These are phyloP conservation scores for Aureobasidium sp. DNA, from an alignment of 2,329 filamentous ascomycete genomes.

Conservation along the genomic window DNA sequence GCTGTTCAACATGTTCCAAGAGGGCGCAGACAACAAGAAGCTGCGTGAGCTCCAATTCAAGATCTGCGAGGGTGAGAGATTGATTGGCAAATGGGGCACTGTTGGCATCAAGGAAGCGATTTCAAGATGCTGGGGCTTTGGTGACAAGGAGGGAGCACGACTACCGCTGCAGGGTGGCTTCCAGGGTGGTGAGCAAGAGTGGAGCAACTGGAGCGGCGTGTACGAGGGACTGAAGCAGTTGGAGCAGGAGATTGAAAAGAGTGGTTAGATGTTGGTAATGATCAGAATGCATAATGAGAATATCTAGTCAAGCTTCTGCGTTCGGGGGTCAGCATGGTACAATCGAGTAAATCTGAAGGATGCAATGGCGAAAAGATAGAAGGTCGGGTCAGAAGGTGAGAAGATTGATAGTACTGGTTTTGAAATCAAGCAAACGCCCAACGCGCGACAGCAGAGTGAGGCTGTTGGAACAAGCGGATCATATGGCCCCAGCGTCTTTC, in stretches of 20 bases:
- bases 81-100: conserved; percentile 53
- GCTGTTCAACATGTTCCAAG: conserved; percentile 47
- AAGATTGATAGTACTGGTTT: conserved; percentile 18
- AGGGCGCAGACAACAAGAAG: conserved; percentile 40
- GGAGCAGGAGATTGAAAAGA: conserved; percentile 28
- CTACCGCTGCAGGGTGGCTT: conserved; percentile 54
- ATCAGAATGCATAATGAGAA: not conserved
- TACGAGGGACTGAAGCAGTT: conserved; percentile 40
- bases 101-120: conserved; percentile 61
- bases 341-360: not conserved
- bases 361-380: no score
- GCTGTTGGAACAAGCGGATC: conserved; percentile 16
- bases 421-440: conserved; percentile 17
- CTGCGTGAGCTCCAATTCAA: conserved; percentile 53
- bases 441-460: conserved; percentile 9
- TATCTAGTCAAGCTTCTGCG: not conserved
- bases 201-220: conserved; percentile 46
- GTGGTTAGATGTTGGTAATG: not conserved
- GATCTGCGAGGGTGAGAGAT: conserved; percentile 55
- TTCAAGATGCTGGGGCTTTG: conserved; percentile 52
- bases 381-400: conserved; percentile 13
- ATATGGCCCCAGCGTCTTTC: conserved; percentile 21
- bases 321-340: not conserved
- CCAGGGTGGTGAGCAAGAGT: conserved; percentile 51
- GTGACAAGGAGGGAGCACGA: conserved; percentile 53